Evolutionary conservation across 148 eudicot species (phyloP).

Genomic region (Rheum nobile): DNA sequence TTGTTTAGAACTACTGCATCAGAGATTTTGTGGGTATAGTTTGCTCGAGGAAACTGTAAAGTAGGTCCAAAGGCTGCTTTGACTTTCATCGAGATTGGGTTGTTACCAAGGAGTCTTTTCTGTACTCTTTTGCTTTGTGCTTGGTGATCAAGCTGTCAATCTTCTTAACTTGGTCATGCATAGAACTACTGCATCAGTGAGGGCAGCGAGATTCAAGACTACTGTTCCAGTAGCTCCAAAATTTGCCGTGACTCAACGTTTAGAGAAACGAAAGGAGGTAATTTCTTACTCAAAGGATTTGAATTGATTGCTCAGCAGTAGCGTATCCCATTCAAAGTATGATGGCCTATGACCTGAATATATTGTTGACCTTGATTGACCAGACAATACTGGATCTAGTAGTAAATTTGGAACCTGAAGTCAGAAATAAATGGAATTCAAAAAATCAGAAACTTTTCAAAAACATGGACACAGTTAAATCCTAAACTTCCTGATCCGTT

Average conservation of each 20-base stretch:
- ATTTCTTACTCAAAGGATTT: neutral
- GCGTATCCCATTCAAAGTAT: neutral
- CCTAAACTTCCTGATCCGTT: neutral
- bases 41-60: neutral
- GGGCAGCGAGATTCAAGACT: slow-evolving; percentile 47
- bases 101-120: neutral
- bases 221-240: slow-evolving; percentile 80
- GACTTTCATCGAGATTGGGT: neutral
- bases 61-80: no score
- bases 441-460: neutral
- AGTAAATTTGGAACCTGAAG: neutral
- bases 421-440: neutral
- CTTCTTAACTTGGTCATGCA: slow-evolving; percentile 36
- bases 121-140: neutral
- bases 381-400: neutral
- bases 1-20: neutral
- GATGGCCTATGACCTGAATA: neutral
- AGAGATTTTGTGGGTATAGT: no score
- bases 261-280: slow-evolving; percentile 81
- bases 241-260: slow-evolving; percentile 43
- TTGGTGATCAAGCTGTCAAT: neutral
- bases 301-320: neutral
- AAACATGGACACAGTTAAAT: neutral
- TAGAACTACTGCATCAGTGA: slow-evolving; percentile 56
- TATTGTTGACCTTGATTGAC: neutral